Evolutionary conservation across 208 protist species (phyloP).

Genomic region (Angomonas deanei): DNA sequence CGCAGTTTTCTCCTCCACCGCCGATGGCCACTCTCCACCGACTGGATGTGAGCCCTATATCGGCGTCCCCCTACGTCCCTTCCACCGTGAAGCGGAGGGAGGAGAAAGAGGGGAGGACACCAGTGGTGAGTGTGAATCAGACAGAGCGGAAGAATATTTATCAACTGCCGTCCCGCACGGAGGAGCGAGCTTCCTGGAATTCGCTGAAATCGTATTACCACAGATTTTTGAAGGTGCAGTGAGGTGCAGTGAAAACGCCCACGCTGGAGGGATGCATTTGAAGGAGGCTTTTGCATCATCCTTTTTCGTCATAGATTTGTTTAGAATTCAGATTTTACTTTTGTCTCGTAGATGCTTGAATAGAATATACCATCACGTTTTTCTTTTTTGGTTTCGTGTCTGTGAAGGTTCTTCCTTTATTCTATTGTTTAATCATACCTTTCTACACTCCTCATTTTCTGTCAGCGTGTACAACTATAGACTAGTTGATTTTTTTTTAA

Average conservation of each 20-base stretch:
- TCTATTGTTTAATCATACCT: neutral
- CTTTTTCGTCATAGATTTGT: too few species aligned
- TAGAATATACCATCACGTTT: too few species aligned
- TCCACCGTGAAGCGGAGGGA: neutral
- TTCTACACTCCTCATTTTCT: neutral
- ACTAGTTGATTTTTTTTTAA: neutral
- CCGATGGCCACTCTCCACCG: neutral
- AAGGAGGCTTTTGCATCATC: too few species aligned
- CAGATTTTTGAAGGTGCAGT: neutral
- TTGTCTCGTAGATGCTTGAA: too few species aligned
- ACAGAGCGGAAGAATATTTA: neutral
- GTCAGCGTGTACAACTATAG: neutral
- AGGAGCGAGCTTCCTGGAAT: slow-evolving; percentile 5
- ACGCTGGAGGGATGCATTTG: neutral
- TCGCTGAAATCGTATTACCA: slow-evolving; percentile 1
- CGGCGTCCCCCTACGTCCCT: neutral
- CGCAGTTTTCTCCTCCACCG: neutral
- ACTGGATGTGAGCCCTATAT: neutral
- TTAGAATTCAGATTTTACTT: neutral
- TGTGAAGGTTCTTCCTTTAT: neutral
- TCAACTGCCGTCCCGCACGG: neutral
- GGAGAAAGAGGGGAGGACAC: neutral
- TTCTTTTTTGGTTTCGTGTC: too few species aligned
- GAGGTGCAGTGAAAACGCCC: neutral
- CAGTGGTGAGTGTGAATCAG: neutral